phyloP scores from a whole-genome alignment of 257 asterid genomes.

The Solanum medicagineum region DNA sequence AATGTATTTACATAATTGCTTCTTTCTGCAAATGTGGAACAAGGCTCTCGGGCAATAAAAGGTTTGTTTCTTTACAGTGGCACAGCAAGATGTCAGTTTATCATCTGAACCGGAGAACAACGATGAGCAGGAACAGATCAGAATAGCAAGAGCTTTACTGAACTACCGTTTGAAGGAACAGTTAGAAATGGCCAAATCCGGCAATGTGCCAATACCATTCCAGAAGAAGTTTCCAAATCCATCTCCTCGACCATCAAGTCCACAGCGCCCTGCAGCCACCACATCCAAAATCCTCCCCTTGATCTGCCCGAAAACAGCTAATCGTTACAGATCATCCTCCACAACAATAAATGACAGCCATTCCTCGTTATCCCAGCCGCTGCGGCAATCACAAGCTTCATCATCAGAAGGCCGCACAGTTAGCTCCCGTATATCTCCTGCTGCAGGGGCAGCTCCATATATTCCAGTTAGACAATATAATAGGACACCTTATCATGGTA shows the following conservation, averaged over 20 bases:
- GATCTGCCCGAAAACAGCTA: conserved; percentile 21
- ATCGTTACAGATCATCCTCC: conserved; percentile 20
- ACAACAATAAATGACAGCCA: conserved; percentile 9
- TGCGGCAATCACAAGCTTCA: conserved; percentile 6
- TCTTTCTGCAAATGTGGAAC: not conserved
- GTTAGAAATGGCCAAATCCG: conserved; percentile 9
- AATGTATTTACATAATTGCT: not conserved
- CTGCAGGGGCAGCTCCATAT: conserved; percentile 21
- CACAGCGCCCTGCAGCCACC: conserved; percentile 34
- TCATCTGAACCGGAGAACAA: conserved; percentile 41
- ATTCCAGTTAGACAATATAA: conserved; percentile 26
- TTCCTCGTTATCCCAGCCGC: conserved; percentile 12
- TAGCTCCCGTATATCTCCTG: conserved; percentile 17
- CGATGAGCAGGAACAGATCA: conserved; percentile 71
- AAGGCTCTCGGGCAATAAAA: not conserved
- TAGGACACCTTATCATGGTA: conserved; percentile 33
- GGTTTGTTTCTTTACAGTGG: conserved; percentile 30
- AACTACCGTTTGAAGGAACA: conserved; percentile 38
- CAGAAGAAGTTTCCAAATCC: conserved; percentile 23
- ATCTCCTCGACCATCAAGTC: conserved; percentile 50
- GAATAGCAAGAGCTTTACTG: conserved; percentile 58
- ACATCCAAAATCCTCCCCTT: conserved; percentile 72
- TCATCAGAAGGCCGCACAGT: conserved; percentile 23
- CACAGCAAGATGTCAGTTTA: conserved; percentile 44
- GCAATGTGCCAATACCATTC: conserved; percentile 21